Conservation (phyloP, 306 rosid species). For the Vigna trinervia region DNA sequence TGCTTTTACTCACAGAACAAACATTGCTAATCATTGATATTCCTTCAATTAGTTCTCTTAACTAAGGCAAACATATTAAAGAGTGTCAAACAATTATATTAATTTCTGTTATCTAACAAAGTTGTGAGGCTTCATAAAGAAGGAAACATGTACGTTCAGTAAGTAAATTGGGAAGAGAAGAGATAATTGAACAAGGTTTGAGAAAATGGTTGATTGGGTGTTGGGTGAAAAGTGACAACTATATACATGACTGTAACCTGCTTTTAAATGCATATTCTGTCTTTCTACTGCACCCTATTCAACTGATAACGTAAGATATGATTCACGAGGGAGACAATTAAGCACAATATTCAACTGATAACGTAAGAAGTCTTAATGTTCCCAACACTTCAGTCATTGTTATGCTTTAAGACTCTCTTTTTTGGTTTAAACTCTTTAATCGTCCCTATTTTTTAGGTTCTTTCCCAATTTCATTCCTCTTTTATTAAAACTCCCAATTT, state of each 20-base stretch:
- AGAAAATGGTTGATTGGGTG: constrained; percentile 43
- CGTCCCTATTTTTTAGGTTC: too few relatives aligned
- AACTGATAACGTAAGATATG: too few relatives aligned
- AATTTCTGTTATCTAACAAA: constrained; percentile 24
- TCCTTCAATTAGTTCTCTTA: constrained; percentile 26
- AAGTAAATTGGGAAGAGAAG: constrained; percentile 36
- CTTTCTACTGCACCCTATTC: constrained; percentile 45
- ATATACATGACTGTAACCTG: constrained; percentile 35
- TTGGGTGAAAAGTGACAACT: constrained; percentile 40
- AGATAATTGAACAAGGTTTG: constrained; percentile 36
- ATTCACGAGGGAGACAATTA: constrained; percentile 32
- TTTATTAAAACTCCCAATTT: too few relatives aligned
- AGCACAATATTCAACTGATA: constrained; percentile 25
- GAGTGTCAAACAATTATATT: constrained; percentile 43
- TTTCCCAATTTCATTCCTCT: too few relatives aligned
- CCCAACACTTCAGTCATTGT: constrained; percentile 10
- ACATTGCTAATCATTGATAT: constrained; percentile 39
- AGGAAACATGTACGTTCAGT: constrained; percentile 12
- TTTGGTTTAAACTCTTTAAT: too few relatives aligned
- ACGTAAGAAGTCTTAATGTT: constrained; percentile 2
- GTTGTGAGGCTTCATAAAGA: constrained; percentile 39
- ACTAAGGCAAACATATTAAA: not conserved
- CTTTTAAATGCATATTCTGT: constrained; percentile 29
- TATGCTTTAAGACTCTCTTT: not conserved
- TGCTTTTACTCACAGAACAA: not conserved